Conservation (phyloP, 257 asterid genomes). For the Nyctanthes arbortristis region DNA sequence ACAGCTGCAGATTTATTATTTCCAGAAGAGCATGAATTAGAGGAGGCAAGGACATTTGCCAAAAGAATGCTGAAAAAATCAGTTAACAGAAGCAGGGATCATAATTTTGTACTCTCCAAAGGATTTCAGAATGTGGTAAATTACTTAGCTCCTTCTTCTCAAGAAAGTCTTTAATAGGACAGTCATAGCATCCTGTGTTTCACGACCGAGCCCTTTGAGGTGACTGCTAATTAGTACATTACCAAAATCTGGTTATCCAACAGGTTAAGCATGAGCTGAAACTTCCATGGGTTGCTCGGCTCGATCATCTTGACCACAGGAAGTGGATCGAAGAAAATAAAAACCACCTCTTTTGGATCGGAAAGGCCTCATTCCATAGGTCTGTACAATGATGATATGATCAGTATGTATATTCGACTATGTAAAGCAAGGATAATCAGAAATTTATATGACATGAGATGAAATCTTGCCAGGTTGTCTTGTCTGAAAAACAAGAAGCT, state of each 20-base stretch:
- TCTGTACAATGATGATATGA: neutral
- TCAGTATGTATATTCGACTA: neutral
- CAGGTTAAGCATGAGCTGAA: slow-evolving; percentile 56
- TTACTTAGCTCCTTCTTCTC: neutral
- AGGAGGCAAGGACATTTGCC: slow-evolving; percentile 47
- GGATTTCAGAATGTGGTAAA: slow-evolving; percentile 45
- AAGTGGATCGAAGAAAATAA: slow-evolving; percentile 58
- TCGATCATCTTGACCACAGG: slow-evolving; percentile 61
- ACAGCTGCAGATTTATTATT: slow-evolving; percentile 55
- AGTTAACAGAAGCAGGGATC: slow-evolving; percentile 12
- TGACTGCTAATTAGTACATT: too few species aligned
- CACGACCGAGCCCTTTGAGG: too few species aligned
- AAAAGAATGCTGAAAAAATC: slow-evolving; percentile 32
- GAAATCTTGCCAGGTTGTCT: slow-evolving; percentile 32
- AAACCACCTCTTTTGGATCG: slow-evolving; percentile 31
- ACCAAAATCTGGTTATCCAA: neutral
- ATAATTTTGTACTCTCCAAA: slow-evolving; percentile 26
- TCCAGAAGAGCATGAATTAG: slow-evolving; percentile 41
- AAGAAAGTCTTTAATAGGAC: too few species aligned
- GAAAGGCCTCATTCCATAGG: slow-evolving; percentile 50
- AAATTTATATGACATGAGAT: neutral
- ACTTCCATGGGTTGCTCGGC: slow-evolving; percentile 55
- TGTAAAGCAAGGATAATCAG: neutral
- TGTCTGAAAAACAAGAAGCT: slow-evolving; percentile 42
- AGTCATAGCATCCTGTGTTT: too few species aligned